These are phyloP conservation scores for Apophysomyces trapeziformis DNA, from an alignment of 371 early-diverging fungal genomes.

Conservation along the genomic window DNA sequence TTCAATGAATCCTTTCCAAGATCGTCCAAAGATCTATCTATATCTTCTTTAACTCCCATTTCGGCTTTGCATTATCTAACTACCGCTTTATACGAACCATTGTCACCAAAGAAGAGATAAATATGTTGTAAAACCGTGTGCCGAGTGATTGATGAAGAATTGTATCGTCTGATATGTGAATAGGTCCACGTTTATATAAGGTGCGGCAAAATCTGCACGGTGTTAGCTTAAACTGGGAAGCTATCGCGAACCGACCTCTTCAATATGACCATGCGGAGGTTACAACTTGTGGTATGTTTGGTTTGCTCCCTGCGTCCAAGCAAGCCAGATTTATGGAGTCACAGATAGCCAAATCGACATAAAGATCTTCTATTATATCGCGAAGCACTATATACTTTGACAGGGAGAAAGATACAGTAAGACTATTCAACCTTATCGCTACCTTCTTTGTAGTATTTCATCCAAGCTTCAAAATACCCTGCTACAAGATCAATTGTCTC, in stretches of 20 bases:
- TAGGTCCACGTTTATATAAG: slow-evolving; percentile 27
- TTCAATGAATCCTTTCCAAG: slow-evolving; percentile 24
- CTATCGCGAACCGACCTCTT: no score
- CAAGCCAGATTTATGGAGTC: slow-evolving; percentile 11
- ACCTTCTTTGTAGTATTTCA: no score
- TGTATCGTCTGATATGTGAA: slow-evolving; percentile 13
- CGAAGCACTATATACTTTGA: no score
- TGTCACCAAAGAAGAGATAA: slow-evolving; percentile 13
- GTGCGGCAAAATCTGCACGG: slow-evolving; percentile 21
- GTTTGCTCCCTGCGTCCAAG: slow-evolving; percentile 11
- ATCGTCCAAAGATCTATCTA: neutral
- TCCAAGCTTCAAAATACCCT: no score
- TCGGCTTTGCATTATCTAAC: neutral
- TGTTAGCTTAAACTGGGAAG: no score
- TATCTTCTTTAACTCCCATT: neutral
- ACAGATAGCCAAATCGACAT: slow-evolving; percentile 17
- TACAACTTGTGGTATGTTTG: slow-evolving; percentile 14
- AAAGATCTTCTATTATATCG: neutral
- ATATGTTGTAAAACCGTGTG: slow-evolving; percentile 20
- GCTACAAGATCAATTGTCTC: no score
- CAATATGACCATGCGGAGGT: neutral
- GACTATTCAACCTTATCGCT: no score
- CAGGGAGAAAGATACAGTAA: no score
- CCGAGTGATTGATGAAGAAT: slow-evolving; percentile 15
- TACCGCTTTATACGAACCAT: neutral